Evolutionary conservation across 2,329 filamentous ascomycete genomes (phyloP).

Genomic region (Piedraia hortae): DNA sequence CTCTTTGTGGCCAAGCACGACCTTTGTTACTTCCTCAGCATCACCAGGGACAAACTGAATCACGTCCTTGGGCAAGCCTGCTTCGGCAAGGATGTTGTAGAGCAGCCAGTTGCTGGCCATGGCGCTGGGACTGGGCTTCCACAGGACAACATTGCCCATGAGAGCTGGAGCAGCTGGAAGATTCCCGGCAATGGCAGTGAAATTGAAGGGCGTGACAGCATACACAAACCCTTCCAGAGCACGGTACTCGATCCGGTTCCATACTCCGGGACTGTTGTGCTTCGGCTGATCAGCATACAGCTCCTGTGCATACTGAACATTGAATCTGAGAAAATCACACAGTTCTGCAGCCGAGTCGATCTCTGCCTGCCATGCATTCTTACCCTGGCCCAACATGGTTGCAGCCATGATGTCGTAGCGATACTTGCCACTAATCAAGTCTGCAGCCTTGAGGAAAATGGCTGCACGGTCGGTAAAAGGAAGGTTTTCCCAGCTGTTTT

Average conservation of each 20-base stretch:
- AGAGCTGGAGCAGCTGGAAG: slow-evolving; percentile 57
- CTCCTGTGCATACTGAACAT: slow-evolving; percentile 80
- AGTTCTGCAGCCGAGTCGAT: slow-evolving; percentile 86
- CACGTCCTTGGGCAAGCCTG: slow-evolving; percentile 65
- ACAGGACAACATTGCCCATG: slow-evolving; percentile 82
- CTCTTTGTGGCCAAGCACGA: slow-evolving; percentile 45
- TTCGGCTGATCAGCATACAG: slow-evolving; percentile 66
- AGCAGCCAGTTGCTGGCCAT: slow-evolving; percentile 79
- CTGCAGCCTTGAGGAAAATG: slow-evolving; percentile 85
- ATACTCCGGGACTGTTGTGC: slow-evolving; percentile 59
- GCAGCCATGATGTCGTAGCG: slow-evolving; percentile 89
- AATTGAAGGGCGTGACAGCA: slow-evolving; percentile 86
- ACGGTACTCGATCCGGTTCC: slow-evolving; percentile 77
- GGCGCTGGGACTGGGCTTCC: slow-evolving; percentile 82
- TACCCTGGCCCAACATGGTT: slow-evolving; percentile 88
- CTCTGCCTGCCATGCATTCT: slow-evolving; percentile 98
- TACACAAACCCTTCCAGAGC: slow-evolving; percentile 89
- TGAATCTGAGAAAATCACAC: slow-evolving; percentile 71
- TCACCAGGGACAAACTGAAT: slow-evolving; percentile 86
- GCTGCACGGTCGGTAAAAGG: slow-evolving; percentile 79
- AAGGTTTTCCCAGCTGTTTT: slow-evolving; percentile 57
- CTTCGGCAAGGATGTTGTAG: slow-evolving; percentile 73
- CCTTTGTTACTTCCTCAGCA: slow-evolving; percentile 55
- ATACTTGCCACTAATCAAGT: slow-evolving; percentile 75
- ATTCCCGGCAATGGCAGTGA: slow-evolving; percentile 82